A percentile compares a stretch with the other conserved stretches of the same genome.
These are phyloP conservation scores for Miscanthus lutarioriparius DNA, from an alignment of 176 grass and related monocot species.

Conservation along the genomic window DNA sequence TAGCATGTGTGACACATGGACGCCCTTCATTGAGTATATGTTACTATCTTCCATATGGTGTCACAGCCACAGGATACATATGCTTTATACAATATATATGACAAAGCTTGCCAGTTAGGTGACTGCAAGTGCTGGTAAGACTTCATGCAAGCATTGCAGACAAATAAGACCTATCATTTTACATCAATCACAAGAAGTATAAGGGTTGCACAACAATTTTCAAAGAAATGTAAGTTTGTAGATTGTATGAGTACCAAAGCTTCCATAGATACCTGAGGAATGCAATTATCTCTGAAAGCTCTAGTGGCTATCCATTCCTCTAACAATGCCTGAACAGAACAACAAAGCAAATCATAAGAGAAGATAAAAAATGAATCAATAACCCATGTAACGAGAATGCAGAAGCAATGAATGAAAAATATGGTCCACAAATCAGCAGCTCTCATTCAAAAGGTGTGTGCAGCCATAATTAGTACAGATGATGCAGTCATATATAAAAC, in stretches of 20 bases:
- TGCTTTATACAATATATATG: background rate
- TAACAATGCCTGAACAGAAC: conserved; percentile 75
- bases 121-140: background rate
- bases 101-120: conserved; percentile 7
- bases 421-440: background rate
- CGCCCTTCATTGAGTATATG: conserved; percentile 1
- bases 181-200: background rate
- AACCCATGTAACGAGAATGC: conserved; percentile 13
- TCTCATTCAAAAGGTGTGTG: background rate
- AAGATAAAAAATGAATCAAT: conserved; percentile 15
- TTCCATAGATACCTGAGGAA: conserved; percentile 67
- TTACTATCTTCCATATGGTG: conserved; percentile 4
- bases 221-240: background rate
- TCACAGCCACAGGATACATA: background rate
- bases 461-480: conserved; percentile 17
- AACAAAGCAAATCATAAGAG: conserved; percentile 36
- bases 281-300: conserved; percentile 67
- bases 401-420: background rate
- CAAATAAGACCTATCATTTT: background rate
- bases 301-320: conserved; percentile 97
- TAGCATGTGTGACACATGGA: background rate
- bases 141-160: background rate
- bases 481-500: background rate
- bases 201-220: background rate
- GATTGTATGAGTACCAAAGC: conserved; percentile 5